Evolutionary conservation across 495 filamentous ascomycete genomes (phyloP).

Genomic region (Lichina pygmaea): DNA sequence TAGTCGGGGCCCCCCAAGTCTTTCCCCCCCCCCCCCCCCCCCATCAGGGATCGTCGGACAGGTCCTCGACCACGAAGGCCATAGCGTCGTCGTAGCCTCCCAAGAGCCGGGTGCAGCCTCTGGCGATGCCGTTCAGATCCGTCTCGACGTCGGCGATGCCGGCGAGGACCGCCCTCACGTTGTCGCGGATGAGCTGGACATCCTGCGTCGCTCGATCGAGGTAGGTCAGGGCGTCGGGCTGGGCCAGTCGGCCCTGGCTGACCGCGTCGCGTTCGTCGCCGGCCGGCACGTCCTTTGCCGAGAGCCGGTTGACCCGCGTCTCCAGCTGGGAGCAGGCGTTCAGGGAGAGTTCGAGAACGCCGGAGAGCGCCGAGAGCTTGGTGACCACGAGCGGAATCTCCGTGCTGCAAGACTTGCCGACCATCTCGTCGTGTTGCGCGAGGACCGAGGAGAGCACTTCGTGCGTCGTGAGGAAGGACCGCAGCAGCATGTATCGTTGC

Average conservation of each 20-base stretch:
- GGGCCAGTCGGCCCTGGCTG: neutral
- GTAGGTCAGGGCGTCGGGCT: neutral
- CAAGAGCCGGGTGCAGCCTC: too few relatives aligned
- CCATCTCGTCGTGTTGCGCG: neutral
- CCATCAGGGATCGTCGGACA: too few relatives aligned
- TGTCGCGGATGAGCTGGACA: neutral
- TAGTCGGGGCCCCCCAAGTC: too few relatives aligned
- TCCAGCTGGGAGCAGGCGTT: neutral
- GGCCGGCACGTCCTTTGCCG: neutral
- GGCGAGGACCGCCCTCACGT: neutral
- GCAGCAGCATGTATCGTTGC: neutral
- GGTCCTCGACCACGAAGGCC: too few relatives aligned
- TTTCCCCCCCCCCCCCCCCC: too few relatives aligned
- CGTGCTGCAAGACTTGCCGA: neutral
- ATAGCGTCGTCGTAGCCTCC: too few relatives aligned
- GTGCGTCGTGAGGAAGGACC: neutral
- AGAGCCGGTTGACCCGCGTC: neutral
- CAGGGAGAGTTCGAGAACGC: neutral
- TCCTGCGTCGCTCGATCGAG: neutral
- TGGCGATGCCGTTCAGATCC: neutral
- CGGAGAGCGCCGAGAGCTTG: neutral
- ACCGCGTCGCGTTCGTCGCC: neutral
- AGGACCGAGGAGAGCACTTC: neutral
- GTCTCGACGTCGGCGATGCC: neutral
- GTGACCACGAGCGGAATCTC: neutral